Conservation (phyloP, 768 basidiomycete species). For the Asterophora parasitica region DNA sequence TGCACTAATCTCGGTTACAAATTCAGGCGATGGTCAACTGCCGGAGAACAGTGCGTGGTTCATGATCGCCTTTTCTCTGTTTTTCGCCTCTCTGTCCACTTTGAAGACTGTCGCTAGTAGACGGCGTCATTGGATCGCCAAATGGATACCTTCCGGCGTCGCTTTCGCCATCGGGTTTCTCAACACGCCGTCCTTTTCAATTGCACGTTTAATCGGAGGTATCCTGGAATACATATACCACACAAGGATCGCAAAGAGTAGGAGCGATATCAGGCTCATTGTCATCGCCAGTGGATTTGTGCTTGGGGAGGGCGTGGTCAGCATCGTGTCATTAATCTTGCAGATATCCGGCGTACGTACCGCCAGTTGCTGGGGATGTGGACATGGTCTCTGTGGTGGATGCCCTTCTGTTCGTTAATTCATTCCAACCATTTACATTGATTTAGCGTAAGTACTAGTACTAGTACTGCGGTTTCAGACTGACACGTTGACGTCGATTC, state of each 20-base stretch:
- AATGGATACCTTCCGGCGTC: conserved; percentile 87
- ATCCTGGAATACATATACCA: conserved; percentile 71
- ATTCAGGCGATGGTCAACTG: conserved; percentile 71
- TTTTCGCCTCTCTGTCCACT: conserved; percentile 66
- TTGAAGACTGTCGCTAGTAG: conserved; percentile 57
- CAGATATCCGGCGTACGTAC: conserved; percentile 72
- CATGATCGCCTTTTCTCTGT: conserved; percentile 71
- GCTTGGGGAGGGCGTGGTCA: conserved; percentile 88
- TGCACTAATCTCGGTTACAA: conserved; percentile 17
- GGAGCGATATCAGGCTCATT: conserved; percentile 68
- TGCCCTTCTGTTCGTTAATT: conserved; percentile 39
- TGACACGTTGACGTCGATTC: conserved; percentile 31
- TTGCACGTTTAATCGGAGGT: conserved; percentile 88
- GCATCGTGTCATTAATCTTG: conserved; percentile 71
- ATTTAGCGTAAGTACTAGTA: no score
- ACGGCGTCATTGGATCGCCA: conserved; percentile 48
- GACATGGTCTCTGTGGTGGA: conserved; percentile 65
- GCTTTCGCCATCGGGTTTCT: conserved; percentile 95
- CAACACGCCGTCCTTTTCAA: conserved; percentile 92
- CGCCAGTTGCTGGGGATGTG: conserved; percentile 85
- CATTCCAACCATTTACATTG: not conserved
- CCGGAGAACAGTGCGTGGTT: conserved; percentile 71
- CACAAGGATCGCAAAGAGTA: conserved; percentile 44
- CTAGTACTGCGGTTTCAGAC: no score
- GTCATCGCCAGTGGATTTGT: conserved; percentile 95